Percentiles rank a stretch among this genome's conserved stretches.
These are phyloP conservation scores for Backusella parvicylindrica DNA, from an alignment of 192 early-diverging fungal genomes.

Conservation along the genomic window DNA sequence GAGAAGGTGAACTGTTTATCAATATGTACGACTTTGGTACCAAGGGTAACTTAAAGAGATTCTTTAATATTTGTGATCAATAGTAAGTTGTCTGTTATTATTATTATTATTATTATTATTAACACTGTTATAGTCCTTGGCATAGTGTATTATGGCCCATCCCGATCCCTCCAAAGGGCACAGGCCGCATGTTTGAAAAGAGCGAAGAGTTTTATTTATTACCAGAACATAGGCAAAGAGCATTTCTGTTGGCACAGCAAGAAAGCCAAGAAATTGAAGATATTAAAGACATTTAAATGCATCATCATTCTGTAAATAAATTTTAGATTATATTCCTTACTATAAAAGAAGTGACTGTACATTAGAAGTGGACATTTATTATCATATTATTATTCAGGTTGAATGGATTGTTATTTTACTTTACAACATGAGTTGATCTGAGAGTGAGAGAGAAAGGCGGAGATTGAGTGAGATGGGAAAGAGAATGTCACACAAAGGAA, in stretches of 20 bases:
- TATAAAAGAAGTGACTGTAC: neutral
- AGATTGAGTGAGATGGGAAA: no score
- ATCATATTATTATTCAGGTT: no score
- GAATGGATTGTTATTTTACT: no score
- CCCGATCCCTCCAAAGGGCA: conserved; percentile 44
- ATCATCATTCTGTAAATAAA: neutral
- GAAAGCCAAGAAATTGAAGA: conserved; percentile 29
- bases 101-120: neutral
- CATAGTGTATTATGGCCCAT: conserved; percentile 48
- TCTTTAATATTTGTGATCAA: conserved; percentile 52
- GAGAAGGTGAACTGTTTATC: conserved; percentile 44
- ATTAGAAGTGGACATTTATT: no score
- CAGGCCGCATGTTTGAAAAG: conserved; percentile 28
- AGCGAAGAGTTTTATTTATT: conserved; percentile 32
- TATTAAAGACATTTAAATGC: conserved; percentile 27
- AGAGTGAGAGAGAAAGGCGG: no score
- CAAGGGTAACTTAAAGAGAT: conserved; percentile 37
- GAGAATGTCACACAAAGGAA: no score
- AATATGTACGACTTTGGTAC: conserved; percentile 48
- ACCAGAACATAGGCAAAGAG: conserved; percentile 18
- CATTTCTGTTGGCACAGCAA: conserved; percentile 18
- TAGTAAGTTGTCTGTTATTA: conserved; percentile 35
- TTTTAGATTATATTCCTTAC: neutral
- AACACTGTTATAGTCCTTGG: conserved; percentile 39
- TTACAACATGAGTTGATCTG: no score